A percentile compares a stretch with the other conserved stretches of the same genome.
Evolutionary conservation across 305 asterid species (phyloP).

Genomic region (Nicotiana rustica): DNA sequence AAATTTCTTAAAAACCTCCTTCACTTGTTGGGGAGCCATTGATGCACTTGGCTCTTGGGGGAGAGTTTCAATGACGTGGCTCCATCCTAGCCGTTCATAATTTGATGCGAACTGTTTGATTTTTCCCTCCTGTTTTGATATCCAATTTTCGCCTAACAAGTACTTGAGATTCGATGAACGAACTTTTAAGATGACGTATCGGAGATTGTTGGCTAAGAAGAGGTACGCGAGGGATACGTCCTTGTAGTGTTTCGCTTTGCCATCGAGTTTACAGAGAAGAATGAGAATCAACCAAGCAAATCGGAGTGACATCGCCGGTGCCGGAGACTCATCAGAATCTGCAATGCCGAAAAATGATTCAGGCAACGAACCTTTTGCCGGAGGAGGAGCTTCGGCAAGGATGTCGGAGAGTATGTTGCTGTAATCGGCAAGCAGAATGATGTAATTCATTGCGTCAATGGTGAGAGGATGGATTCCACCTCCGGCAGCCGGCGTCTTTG

Average conservation of each 20-base stretch:
- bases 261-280: conserved; percentile 72
- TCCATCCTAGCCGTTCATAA: conserved; percentile 80
- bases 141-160: conserved; percentile 79
- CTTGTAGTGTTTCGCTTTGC: conserved; percentile 68
- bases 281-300: conserved; percentile 70
- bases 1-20: conserved; percentile 62
- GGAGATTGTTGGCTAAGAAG: conserved; percentile 79
- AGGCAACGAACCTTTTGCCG: conserved; percentile 46
- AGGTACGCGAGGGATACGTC: conserved; percentile 66
- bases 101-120: conserved; percentile 61
- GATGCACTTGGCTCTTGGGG: conserved; percentile 55
- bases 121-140: conserved; percentile 62
- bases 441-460: conserved; percentile 62
- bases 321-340: conserved; percentile 60
- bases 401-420: conserved; percentile 58
- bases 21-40: conserved; percentile 49
- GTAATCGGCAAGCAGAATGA: conserved; percentile 69
- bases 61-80: conserved; percentile 66
- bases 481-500: conserved; percentile 63
- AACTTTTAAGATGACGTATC: conserved; percentile 63
- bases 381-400: conserved; percentile 56
- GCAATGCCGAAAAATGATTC: conserved; percentile 60
- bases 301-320: conserved; percentile 55
- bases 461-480: conserved; percentile 71
- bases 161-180: conserved; percentile 66